A percentile compares a stretch with the other conserved stretches of the same genome.
phyloP scores from a whole-genome alignment of 2,329 filamentous ascomycete species.

The Colletotrichum tropicicola region DNA sequence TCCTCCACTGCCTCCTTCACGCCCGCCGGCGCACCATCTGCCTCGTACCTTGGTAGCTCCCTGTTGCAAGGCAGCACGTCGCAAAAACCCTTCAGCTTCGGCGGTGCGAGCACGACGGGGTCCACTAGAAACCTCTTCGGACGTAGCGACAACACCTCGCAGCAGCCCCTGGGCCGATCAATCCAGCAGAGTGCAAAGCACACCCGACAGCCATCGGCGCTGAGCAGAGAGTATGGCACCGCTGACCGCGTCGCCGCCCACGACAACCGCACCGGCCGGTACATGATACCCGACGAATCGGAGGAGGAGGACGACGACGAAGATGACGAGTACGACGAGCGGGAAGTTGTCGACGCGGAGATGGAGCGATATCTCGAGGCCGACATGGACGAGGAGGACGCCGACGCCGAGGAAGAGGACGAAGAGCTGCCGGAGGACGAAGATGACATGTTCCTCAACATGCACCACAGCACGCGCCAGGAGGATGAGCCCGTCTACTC shows the following conservation, averaged over 20 bases:
- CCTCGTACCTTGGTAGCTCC: constrained; percentile 63
- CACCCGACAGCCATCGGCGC: constrained; percentile 56
- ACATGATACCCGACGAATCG: constrained; percentile 39
- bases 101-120: constrained; percentile 39
- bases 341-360: constrained; percentile 42
- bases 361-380: constrained; percentile 46
- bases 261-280: constrained; percentile 34
- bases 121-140: constrained; percentile 49
- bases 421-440: constrained; percentile 52
- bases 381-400: constrained; percentile 44
- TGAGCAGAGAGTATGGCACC: constrained; percentile 55
- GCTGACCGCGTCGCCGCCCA: not conserved
- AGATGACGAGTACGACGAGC: constrained; percentile 39
- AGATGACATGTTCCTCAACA: constrained; percentile 59
- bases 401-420: constrained; percentile 46
- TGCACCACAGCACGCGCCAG: constrained; percentile 46
- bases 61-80: constrained; percentile 54
- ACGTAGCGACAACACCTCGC: constrained; percentile 45
- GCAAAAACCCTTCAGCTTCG: constrained; percentile 50
- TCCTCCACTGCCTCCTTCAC: constrained; percentile 65
- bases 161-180: constrained; percentile 57
- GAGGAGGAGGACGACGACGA: constrained; percentile 40
- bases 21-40: constrained; percentile 64
- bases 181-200: constrained; percentile 45
- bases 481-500: constrained; percentile 29